Percentiles rank a stretch among this genome's conserved stretches.
These are phyloP conservation scores for Barnettozyma vustinii DNA, from an alignment of 805 yeast genomes.

Conservation along the genomic window DNA sequence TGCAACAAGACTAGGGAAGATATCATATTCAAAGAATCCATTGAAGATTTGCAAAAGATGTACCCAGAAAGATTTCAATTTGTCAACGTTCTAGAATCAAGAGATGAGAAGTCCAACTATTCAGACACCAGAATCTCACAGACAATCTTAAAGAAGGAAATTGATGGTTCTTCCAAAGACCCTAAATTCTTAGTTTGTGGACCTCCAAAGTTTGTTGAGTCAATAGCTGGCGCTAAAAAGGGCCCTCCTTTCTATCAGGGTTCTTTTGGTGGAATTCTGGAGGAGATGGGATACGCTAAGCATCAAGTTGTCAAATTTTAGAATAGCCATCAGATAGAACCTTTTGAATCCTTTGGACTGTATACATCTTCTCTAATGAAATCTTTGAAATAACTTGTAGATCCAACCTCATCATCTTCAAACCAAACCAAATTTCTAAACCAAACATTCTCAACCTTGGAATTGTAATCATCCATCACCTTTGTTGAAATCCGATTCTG, in stretches of 20 bases:
- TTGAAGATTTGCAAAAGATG: neutral
- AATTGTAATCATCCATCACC: neutral
- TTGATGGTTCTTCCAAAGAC: neutral
- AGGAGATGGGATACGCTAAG: neutral
- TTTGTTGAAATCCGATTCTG: neutral
- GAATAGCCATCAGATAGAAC: neutral
- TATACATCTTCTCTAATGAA: neutral
- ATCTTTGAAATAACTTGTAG: neutral
- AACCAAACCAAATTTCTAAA: neutral
- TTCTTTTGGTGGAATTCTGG: neutral
- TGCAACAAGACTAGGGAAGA: neutral
- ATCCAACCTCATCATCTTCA: neutral
- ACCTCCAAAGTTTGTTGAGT: slow-evolving; percentile 1
- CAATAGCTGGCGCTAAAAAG: neutral
- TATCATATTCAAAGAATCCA: neutral
- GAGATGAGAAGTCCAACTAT: neutral
- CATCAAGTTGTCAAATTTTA: neutral
- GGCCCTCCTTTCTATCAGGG: slow-evolving; percentile 3
- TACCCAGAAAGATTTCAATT: neutral
- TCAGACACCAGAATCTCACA: neutral
- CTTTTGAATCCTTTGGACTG: neutral
- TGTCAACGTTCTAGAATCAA: neutral
- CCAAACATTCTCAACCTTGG: neutral
- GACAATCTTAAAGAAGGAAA: neutral
- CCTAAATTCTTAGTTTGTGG: neutral